Base-by-base conservation (phyloP, 1,284 basidiomycete genomes). In the Pseudozyma tsukubaensis region DNA sequence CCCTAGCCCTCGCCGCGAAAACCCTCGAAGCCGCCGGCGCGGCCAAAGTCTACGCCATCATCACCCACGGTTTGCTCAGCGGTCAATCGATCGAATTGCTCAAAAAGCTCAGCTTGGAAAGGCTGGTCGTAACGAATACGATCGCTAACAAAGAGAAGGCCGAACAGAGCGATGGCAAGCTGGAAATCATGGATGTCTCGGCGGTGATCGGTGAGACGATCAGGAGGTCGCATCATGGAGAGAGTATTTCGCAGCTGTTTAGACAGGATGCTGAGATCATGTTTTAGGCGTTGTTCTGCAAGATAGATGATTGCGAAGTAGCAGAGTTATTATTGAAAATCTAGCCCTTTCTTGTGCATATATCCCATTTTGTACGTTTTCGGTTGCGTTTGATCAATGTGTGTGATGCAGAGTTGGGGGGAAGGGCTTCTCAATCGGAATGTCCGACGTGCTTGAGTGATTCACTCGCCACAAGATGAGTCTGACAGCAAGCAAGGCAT, bases 161-260 rank as follows among this genome's bases (percentile, higher is more conserved):
- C 89, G 72, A 57, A 84, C 24, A 82, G 80, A 70, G 85, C 49
- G 77, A 82, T 19, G 87, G 56, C 88, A 85, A 86, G 70, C 79
- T 89, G 59, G 87, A 88, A 62, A 85, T 86, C 37, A 86, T 99
- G 82, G 96, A 98, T 85, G 90, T 98, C 75, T 92, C 91, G 68
- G 90, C 93, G 1, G 92, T 93, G 45, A 92, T 99, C 61, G 93
- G 95, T 11, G 96, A 99, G 87, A 94, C 92, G 81, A 97, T 99
- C 74, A 91, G 97, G 50, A 88, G 96, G 76, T 97, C 94, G 19
- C 96, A 99, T 86, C 98, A 99, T 77, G 96, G 96, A 72, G 92
- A 97, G 87, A 86, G 79, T 29, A 85, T 86, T 62, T 85, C 82
- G 16, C 76, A 82, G 42, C 76, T 84, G 53, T 84, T 84, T 50